Conservation (phyloP, 352 stramenopile genomes). For the Pythium grandisporangium region DNA sequence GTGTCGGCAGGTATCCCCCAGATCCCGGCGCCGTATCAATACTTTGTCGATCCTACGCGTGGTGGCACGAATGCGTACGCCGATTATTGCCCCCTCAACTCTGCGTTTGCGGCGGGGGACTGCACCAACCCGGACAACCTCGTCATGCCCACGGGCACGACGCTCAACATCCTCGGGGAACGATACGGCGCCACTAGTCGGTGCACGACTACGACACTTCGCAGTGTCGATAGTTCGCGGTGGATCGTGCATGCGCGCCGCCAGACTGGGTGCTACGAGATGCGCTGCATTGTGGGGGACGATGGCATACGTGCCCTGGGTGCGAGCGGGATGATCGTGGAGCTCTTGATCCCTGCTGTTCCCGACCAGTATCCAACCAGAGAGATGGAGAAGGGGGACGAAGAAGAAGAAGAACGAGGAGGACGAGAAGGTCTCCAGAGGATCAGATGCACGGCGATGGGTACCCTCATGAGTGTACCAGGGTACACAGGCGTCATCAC, state of each 20-base stretch:
- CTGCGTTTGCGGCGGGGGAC: conserved; percentile 55
- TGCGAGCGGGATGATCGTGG: too few species aligned
- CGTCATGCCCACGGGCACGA: conserved; percentile 22
- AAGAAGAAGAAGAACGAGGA: too few species aligned
- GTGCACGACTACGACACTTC: conserved; percentile 58
- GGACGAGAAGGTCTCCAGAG: too few species aligned
- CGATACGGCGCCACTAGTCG: conserved; percentile 64
- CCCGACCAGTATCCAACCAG: conserved; percentile 13
- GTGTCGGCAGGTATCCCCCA: conserved; percentile 21
- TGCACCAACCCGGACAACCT: conserved; percentile 57
- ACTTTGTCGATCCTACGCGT: conserved; percentile 40
- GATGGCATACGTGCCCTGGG: too few species aligned
- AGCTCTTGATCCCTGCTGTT: conserved; percentile 26
- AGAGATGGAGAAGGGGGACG: too few species aligned
- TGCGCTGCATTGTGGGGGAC: conserved; percentile 34
- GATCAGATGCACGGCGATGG: conserved; percentile 41
- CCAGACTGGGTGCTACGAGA: conserved; percentile 70
- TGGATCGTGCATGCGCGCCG: conserved; percentile 50
- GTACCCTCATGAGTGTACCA: conserved; percentile 19
- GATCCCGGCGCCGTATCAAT: conserved; percentile 51
- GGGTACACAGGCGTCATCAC: conserved; percentile 46
- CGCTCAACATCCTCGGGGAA: conserved; percentile 71
- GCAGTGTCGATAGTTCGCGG: conserved; percentile 39
- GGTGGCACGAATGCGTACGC: conserved; percentile 59
- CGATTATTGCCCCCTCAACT: conserved; percentile 75